Evolutionary conservation across 2,329 filamentous ascomycete genomes (phyloP), one percentile per base, ranked within the genome.

Genomic region (Cordyceps fumosorosea): DNA sequence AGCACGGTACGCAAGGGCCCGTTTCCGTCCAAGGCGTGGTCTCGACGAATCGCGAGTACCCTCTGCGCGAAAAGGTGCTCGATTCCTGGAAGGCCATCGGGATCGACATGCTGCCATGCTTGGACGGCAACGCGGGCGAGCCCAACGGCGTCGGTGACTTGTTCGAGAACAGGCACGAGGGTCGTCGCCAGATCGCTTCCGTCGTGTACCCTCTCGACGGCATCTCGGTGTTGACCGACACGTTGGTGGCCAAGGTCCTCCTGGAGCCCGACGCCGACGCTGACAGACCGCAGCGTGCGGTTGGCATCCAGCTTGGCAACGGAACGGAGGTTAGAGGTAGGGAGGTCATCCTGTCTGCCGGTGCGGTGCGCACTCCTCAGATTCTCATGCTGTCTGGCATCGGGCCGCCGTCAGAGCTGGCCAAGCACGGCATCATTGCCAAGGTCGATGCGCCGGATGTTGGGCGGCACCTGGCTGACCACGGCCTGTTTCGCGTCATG

Each of bases 341-440:
- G 16, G 67, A 76, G 63, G 76, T 83, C 16, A 82, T 84, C 57
- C 62, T 84, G 37, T 75, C 78, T 0, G 79, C 77, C 3, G 81
- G 81, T 11, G 70, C 76, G 1, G 78, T 82, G 63, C 80, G 81
- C 65, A 78, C 77, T 1, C 80, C 81, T 0, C 78, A 82, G 56
- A 72, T 83, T 2, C 75, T 84, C 0, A 80, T 80, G 69, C 73
- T 81, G 1, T 80, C 77, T 51, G 80, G 81, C 3, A 75, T 83
- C 44, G 80, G 80, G 0, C 71, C 76, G 0, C 67, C 70, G 0
- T 66, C 68, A 0, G 73, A 77, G 12, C 73, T 84, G 0, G 47
- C 73, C 10, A 67, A 72, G 18, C 70, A 77, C 64, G 69, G 74
- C 8, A 81, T 84, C 32, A 64, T 74, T 0, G 66, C 80, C 0